Evolutionary conservation across 2,329 filamentous ascomycete species (phyloP).

Genomic region (Aurifilum marmelostoma): DNA sequence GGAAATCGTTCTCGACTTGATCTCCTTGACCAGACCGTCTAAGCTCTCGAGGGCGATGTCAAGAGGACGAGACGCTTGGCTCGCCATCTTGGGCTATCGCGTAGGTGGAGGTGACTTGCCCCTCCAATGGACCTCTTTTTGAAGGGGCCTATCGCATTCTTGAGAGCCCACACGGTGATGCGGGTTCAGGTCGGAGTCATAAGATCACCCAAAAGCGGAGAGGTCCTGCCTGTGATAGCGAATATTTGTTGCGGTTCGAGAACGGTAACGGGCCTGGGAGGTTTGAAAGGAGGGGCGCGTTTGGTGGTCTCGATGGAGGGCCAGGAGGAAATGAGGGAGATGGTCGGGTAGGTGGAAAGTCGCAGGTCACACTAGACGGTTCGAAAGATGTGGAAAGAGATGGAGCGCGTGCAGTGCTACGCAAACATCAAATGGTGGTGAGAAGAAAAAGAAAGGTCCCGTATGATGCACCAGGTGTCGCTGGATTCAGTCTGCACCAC

Average conservation of each 20-base stretch:
- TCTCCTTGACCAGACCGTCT: slow-evolving; percentile 57
- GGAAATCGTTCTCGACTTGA: slow-evolving; percentile 52
- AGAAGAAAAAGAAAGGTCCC: no score
- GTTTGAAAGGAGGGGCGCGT: slow-evolving; percentile 2
- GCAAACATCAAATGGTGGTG: background rate
- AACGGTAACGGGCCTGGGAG: background rate
- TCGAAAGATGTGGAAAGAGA: background rate
- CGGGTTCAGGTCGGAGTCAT: background rate
- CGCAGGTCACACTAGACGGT: background rate
- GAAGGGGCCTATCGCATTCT: slow-evolving; percentile 27
- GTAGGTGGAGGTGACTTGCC: slow-evolving; percentile 25
- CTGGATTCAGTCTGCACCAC: background rate
- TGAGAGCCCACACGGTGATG: slow-evolving; percentile 14
- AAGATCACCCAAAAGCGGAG: background rate
- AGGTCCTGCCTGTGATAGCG: background rate
- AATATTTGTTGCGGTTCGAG: background rate
- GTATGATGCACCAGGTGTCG: background rate
- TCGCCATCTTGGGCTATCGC: slow-evolving; percentile 36
- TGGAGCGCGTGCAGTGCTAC: background rate
- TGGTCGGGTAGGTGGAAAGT: background rate
- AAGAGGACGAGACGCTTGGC: slow-evolving; percentile 47
- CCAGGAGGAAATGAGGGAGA: background rate
- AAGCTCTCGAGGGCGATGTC: slow-evolving; percentile 59
- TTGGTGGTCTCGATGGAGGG: background rate
- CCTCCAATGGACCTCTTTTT: slow-evolving; percentile 24